These are phyloP conservation scores for Ophioceras dolichostomum DNA, from an alignment of 2,329 filamentous ascomycete genomes.

Conservation along the genomic window DNA sequence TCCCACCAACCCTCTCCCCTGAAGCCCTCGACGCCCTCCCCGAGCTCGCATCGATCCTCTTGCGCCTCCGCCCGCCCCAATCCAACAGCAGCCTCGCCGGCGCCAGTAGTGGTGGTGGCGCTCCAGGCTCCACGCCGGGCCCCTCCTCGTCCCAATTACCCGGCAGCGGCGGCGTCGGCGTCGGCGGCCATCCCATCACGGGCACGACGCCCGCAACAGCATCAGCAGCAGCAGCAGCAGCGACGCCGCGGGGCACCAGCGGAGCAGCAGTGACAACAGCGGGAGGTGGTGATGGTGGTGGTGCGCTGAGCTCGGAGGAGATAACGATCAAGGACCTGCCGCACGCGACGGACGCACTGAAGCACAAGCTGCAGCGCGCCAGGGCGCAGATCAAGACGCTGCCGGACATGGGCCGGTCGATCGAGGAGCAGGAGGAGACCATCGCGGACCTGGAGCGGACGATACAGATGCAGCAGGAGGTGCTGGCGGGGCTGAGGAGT, in stretches of 20 bases:
- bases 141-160: no score
- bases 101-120: no score
- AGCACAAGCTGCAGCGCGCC: conserved; percentile 73
- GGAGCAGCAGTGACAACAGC: no score
- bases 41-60: conserved; percentile 65
- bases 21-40: conserved; percentile 79
- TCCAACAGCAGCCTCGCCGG: conserved; percentile 19
- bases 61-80: conserved; percentile 50
- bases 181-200: conserved; percentile 16
- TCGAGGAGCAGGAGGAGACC: conserved; percentile 60
- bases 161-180: conserved; percentile 18
- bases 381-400: conserved; percentile 51
- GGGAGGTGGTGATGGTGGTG: no score
- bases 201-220: no score
- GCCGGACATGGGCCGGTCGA: conserved; percentile 56
- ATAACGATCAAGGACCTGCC: conserved; percentile 61
- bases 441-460: conserved; percentile 52
- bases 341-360: conserved; percentile 64
- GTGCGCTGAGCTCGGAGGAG: conserved; percentile 9
- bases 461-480: conserved; percentile 48
- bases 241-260: no score
- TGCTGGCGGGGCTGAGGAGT: conserved; percentile 41
- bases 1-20: conserved; percentile 58
- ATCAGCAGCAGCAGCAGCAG: no score
- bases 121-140: no score